These are phyloP conservation scores for Asterophora parasitica DNA, from an alignment of 768 basidiomycete genomes.

Conservation along the genomic window DNA sequence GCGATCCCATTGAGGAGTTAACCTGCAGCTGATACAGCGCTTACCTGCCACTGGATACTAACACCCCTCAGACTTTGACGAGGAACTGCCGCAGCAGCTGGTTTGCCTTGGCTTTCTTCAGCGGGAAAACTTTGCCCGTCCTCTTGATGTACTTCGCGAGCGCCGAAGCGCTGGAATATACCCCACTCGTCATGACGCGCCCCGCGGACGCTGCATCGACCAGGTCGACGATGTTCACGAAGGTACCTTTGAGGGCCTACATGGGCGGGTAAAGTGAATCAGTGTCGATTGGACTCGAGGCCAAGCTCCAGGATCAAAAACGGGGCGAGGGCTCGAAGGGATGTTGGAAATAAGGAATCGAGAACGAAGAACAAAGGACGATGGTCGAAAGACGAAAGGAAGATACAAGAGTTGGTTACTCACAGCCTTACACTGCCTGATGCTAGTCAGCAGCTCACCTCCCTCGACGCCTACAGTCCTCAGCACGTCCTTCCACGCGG, in stretches of 20 bases:
- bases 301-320: background rate
- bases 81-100: slow-evolving; percentile 15
- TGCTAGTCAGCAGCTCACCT: slow-evolving; percentile 5
- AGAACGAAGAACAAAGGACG: too few species aligned
- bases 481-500: slow-evolving; percentile 13
- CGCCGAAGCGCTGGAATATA: slow-evolving; percentile 3
- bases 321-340: too few species aligned
- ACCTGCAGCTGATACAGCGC: too few species aligned
- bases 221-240: slow-evolving; percentile 18
- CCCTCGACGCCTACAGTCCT: slow-evolving; percentile 9
- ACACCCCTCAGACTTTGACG: slow-evolving; percentile 14
- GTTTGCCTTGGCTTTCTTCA: slow-evolving; percentile 14
- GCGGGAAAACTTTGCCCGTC: slow-evolving; percentile 15
- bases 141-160: slow-evolving; percentile 13
- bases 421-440: slow-evolving; percentile 10
- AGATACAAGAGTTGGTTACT: background rate
- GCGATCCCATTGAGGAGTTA: too few species aligned
- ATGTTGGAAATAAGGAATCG: too few species aligned
- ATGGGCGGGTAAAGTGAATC: too few species aligned
- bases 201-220: slow-evolving; percentile 12
- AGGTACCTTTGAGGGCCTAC: slow-evolving; percentile 15
- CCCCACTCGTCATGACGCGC: slow-evolving; percentile 2
- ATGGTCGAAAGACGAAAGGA: too few species aligned
- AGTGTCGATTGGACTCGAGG: too few species aligned
- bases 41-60: too few species aligned